phyloP scores from a whole-genome alignment of 179 eudicot genomes.

The Silene vulgaris region DNA sequence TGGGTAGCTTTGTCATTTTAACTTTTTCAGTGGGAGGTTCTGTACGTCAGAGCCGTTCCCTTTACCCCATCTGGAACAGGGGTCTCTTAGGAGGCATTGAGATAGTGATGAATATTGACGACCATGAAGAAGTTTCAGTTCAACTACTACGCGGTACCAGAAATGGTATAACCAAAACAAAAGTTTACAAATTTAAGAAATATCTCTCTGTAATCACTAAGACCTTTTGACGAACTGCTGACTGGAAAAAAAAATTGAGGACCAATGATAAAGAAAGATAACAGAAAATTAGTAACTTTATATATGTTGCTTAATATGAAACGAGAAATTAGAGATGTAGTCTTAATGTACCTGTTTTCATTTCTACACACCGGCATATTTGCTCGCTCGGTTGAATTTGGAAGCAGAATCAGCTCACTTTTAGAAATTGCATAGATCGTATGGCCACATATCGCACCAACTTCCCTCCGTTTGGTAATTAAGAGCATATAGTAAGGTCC shows the following conservation, averaged over 20 bases:
- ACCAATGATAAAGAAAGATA: neutral
- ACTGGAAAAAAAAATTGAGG: neutral
- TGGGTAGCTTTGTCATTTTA: neutral
- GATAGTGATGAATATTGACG: neutral
- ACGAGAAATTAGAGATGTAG: neutral
- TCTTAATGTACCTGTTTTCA: slow-evolving; percentile 62
- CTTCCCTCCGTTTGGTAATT: slow-evolving; percentile 69
- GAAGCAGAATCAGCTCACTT: slow-evolving; percentile 67
- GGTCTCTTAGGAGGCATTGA: neutral
- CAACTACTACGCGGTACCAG: neutral
- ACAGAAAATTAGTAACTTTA: neutral
- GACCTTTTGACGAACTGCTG: neutral
- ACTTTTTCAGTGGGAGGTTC: neutral
- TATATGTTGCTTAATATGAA: neutral
- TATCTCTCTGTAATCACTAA: neutral
- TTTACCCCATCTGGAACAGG: neutral
- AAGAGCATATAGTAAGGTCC: slow-evolving; percentile 94
- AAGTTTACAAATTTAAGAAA: neutral
- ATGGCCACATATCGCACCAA: slow-evolving; percentile 85
- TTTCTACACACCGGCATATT: slow-evolving; percentile 35
- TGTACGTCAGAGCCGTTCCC: neutral
- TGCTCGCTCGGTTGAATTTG: slow-evolving; percentile 47
- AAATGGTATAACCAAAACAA: neutral
- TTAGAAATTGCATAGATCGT: slow-evolving; percentile 66
- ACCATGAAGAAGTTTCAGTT: neutral